phyloP scores from a whole-genome alignment of 768 basidiomycete species.

The Coprinopsis marcescibilis region DNA sequence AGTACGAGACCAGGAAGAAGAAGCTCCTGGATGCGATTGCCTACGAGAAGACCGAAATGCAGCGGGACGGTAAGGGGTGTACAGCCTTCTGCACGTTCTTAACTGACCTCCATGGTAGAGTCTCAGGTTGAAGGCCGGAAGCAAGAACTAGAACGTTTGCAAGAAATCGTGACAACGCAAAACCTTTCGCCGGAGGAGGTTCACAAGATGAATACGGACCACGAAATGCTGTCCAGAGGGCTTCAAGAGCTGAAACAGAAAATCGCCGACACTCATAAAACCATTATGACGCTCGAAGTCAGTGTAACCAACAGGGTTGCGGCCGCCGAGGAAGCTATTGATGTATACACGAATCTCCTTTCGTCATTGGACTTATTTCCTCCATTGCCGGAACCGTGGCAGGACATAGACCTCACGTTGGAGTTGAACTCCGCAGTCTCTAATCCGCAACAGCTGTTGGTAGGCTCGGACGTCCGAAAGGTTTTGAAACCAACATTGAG shows the following conservation, averaged over 20 bases:
- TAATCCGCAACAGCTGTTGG: slow-evolving; percentile 61
- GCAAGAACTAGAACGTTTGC: slow-evolving; percentile 57
- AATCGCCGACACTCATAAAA: slow-evolving; percentile 65
- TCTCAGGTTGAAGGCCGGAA: slow-evolving; percentile 58
- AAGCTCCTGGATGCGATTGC: slow-evolving; percentile 63
- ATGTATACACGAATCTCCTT: slow-evolving; percentile 70
- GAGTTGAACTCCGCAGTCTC: slow-evolving; percentile 76
- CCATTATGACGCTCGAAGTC: slow-evolving; percentile 78
- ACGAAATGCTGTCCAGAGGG: slow-evolving; percentile 67
- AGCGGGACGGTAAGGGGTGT: slow-evolving; percentile 39
- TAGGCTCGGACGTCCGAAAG: slow-evolving; percentile 65
- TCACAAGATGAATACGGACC: slow-evolving; percentile 83
- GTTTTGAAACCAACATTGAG: slow-evolving; percentile 74
- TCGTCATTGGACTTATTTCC: slow-evolving; percentile 74
- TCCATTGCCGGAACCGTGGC: slow-evolving; percentile 62
- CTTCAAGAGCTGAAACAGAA: slow-evolving; percentile 75
- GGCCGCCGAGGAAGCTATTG: slow-evolving; percentile 76
- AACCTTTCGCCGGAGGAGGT: slow-evolving; percentile 92
- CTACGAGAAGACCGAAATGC: slow-evolving; percentile 59
- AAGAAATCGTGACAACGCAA: slow-evolving; percentile 71
- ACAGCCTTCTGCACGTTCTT: slow-evolving; percentile 12
- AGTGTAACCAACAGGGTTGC: slow-evolving; percentile 73
- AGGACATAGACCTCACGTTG: slow-evolving; percentile 70
- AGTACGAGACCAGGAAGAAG: slow-evolving; percentile 64
- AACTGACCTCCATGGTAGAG: slow-evolving; percentile 31